Conservation (phyloP, 2,329 filamentous ascomycete genomes). For the Colletotrichum somersetense region DNA sequence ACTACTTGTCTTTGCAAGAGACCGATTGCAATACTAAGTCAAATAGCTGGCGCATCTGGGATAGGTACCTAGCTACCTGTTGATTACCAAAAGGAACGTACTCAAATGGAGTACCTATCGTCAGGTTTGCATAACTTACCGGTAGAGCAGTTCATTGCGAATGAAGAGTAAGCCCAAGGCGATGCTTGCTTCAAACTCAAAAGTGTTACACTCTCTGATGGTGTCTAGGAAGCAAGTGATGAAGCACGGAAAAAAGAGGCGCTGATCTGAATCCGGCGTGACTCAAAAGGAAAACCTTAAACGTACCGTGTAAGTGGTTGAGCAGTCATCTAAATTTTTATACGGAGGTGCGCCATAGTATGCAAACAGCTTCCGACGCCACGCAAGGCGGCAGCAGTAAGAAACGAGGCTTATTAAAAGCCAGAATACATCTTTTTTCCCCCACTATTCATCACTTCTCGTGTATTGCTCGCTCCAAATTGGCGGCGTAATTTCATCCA, state of each 20-base stretch:
- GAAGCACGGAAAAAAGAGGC: neutral
- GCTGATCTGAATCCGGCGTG: neutral
- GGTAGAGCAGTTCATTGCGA: neutral
- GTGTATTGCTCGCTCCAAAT: neutral
- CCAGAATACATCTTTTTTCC: neutral
- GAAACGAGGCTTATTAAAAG: neutral
- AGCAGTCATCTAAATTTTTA: neutral
- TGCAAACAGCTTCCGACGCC: neutral
- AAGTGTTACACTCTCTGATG: neutral
- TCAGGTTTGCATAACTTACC: neutral
- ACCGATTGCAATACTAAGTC: neutral
- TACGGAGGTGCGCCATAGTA: neutral
- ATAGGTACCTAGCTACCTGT: neutral
- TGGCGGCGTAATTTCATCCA: neutral
- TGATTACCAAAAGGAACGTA: neutral
- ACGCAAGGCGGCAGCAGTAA: neutral
- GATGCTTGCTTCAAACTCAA: neutral
- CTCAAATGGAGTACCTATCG: neutral
- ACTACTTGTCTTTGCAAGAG: neutral
- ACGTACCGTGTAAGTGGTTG: neutral
- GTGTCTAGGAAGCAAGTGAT: neutral
- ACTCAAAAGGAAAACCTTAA: no score
- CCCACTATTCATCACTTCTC: neutral
- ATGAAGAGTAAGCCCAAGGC: neutral
- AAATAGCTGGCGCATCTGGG: neutral